Evolutionary conservation across 306 rosid species (phyloP), one percentile per base, ranked within the genome.

Genomic region (Clitoria ternatea): DNA sequence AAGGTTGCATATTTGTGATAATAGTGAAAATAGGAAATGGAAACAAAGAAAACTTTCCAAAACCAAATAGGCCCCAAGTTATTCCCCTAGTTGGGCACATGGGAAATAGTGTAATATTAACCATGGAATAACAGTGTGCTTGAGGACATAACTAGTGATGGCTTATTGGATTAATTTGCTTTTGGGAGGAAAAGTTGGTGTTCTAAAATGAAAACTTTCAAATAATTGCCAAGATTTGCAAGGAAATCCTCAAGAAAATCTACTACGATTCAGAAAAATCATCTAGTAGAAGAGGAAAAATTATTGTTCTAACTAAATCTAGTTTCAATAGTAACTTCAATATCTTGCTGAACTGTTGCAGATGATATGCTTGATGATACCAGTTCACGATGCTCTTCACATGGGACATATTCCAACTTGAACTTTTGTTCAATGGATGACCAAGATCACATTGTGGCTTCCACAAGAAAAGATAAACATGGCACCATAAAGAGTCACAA

Each of bases 361-460:
- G 96, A 89, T 73, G 88, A 87, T 39, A 39, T 77, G 33, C 76
- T 26, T 17, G 97, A 92, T 66, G 96, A 89, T 65, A 81, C 79
- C 66, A 84, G 96, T 79, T 87, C 97, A 18, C 78, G 80, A 42
- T 77, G 94, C 84, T 89, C 97, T 27, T 89, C 96, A 13, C 79
- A 79, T 17, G 88, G 81, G 71, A 78, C 79, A 55, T 89, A 85
- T 81, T 83, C 96, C 40, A 83, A 86, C 86, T 61, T 84, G 77
- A 79, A 84, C 66, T 86, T 79, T 79, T 18, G 70, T 37, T 78
- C 79, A 39, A 69, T 52, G 45, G 86, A 81, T 35, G 90, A 83
- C 69, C 80, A 79, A 3, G 90, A 85, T 42, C 19, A 70, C 61
- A 68, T 42, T 29, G 61, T 57, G 55, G 60, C 56, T 53, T 74